Evolutionary conservation across 176 grass and related monocot species (phyloP).

Genomic region (Microstegium vimineum): DNA sequence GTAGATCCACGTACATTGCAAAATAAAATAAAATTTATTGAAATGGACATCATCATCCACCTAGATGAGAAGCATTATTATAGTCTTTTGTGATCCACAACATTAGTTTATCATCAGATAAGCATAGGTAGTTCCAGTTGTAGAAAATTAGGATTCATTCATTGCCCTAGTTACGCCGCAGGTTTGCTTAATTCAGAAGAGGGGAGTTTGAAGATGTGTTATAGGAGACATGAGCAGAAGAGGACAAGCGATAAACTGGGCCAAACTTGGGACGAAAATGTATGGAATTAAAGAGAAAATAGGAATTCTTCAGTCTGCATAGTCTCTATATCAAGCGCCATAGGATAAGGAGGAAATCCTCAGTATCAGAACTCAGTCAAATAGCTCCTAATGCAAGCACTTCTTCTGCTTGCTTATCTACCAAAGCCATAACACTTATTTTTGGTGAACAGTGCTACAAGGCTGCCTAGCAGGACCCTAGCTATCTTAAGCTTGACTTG

Average conservation of each 20-base stretch:
- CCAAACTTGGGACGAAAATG: not conserved
- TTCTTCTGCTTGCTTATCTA: not conserved
- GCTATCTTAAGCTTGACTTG: constrained; percentile 47
- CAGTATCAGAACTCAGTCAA: not conserved
- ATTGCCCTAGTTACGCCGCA: not conserved
- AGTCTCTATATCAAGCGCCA: not conserved
- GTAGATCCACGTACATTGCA: not conserved
- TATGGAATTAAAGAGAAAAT: not conserved
- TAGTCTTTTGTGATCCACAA: not conserved
- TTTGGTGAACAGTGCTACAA: constrained; percentile 11
- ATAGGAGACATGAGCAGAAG: not conserved
- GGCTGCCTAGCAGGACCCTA: constrained; percentile 5
- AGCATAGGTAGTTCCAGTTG: not conserved
- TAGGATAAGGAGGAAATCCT: not conserved
- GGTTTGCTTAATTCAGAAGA: not conserved
- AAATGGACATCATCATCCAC: not conserved
- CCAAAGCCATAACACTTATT: constrained; percentile 13
- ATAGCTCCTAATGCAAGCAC: not conserved
- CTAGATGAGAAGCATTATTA: not conserved
- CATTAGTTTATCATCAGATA: not conserved
- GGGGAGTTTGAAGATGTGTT: not conserved
- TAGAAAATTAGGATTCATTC: not conserved
- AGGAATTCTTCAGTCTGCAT: not conserved
- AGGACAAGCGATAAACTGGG: not conserved
- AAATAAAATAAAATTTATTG: not conserved